Conservation (phyloP, 1,139 yeast species). For the Geotrichum europaeum region DNA sequence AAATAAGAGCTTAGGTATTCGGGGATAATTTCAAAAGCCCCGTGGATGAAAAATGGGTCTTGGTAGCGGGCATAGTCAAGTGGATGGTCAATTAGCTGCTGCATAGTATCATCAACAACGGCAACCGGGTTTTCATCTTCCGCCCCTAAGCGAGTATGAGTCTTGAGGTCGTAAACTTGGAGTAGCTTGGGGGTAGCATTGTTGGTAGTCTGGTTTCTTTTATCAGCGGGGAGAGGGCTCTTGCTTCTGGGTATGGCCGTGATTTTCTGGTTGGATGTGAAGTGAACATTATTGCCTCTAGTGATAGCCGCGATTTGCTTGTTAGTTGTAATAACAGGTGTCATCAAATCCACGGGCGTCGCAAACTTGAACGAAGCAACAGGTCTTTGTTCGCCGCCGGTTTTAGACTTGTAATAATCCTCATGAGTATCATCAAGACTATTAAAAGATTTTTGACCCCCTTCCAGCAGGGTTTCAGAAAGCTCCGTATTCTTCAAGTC, state of each 20-base stretch:
- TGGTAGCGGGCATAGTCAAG: neutral
- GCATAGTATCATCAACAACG: neutral
- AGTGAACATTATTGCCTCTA: neutral
- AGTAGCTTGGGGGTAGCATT: neutral
- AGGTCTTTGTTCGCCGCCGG: neutral
- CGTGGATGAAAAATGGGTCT: neutral
- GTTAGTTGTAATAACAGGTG: neutral
- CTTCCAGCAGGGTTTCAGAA: neutral
- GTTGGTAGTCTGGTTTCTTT: neutral
- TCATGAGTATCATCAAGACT: neutral
- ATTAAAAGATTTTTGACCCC: neutral
- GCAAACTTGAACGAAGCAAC: neutral
- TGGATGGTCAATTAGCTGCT: neutral
- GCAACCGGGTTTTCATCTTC: neutral
- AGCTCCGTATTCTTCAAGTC: neutral
- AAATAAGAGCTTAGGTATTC: neutral
- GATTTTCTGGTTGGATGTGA: neutral
- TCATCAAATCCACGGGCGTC: neutral
- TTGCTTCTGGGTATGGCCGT: neutral
- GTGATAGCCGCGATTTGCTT: neutral
- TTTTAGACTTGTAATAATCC: neutral
- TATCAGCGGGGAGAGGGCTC: neutral
- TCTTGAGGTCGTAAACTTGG: neutral
- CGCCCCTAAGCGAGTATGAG: too few species aligned
- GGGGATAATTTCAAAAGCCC: constrained; percentile 1